Conservation (phyloP, 139 green algal genomes). For the Chlamydomonas urium region DNA sequence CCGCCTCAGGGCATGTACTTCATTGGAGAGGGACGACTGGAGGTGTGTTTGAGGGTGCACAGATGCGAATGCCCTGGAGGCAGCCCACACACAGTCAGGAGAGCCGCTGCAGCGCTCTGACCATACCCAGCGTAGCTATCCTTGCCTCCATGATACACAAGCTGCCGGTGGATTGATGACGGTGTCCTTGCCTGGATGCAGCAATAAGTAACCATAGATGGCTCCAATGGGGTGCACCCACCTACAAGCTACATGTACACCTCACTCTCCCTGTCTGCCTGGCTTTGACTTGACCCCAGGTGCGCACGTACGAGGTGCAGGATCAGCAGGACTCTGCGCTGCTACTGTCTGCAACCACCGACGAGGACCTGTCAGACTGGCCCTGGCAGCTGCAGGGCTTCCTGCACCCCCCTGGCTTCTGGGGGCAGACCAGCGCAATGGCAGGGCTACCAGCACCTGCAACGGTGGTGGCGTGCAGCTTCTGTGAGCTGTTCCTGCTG, state of each 20-base stretch:
- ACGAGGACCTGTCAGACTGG: background rate
- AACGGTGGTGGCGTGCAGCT: background rate
- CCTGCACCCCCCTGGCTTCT: background rate
- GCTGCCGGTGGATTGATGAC: too few species aligned
- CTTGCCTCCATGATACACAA: too few species aligned
- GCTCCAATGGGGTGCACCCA: too few species aligned
- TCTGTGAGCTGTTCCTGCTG: constrained; percentile 10
- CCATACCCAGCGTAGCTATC: too few species aligned
- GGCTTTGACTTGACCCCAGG: background rate
- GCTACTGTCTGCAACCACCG: constrained; percentile 2
- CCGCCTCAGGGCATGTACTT: constrained; percentile 11
- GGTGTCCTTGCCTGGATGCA: too few species aligned
- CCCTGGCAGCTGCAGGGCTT: background rate
- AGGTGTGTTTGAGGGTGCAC: too few species aligned
- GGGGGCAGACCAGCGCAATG: background rate
- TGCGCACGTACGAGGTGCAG: constrained; percentile 2
- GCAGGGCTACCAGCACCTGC: background rate
- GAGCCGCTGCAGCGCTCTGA: too few species aligned
- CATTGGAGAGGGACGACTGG: background rate
- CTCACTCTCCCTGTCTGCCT: too few species aligned
- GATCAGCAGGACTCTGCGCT: background rate
- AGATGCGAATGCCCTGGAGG: too few species aligned
- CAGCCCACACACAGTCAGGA: too few species aligned
- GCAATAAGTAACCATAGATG: too few species aligned
- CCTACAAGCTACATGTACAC: too few species aligned